phyloP scores from a whole-genome alignment of 2,329 filamentous ascomycete species.

The Fusarium floridanum region DNA sequence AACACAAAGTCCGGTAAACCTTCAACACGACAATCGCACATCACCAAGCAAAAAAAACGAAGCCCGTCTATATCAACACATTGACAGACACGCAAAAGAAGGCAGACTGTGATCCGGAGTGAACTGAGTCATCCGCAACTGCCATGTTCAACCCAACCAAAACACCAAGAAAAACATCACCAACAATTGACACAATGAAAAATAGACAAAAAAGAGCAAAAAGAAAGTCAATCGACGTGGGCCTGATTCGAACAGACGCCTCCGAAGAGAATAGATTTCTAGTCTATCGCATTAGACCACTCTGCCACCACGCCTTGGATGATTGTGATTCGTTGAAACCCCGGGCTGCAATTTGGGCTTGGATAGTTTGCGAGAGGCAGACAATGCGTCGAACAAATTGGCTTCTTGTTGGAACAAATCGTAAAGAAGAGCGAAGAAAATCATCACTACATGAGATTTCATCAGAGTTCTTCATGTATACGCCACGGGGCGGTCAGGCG shows the following conservation, averaged over 20 bases:
- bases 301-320: not conserved
- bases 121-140: too few relatives aligned
- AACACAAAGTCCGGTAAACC: too few relatives aligned
- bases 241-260: not conserved
- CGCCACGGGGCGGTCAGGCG: not conserved
- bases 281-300: slow-evolving; percentile 10
- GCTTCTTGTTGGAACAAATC: not conserved
- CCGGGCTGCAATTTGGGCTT: not conserved
- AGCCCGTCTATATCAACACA: too few relatives aligned
- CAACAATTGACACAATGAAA: too few relatives aligned
- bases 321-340: not conserved
- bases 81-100: too few relatives aligned
- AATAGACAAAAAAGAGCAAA: not conserved
- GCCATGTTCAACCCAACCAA: too few relatives aligned
- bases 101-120: too few relatives aligned
- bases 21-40: too few relatives aligned
- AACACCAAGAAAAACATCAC: too few relatives aligned
- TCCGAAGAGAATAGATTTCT: slow-evolving; percentile 5
- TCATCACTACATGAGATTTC: not conserved
- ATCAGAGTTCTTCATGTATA: not conserved
- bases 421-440: not conserved
- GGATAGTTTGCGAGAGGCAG: not conserved
- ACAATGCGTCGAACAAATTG: not conserved
- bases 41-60: too few relatives aligned
- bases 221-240: not conserved